phyloP scores from a whole-genome alignment of 2,329 filamentous ascomycete genomes.

The Metarhizium anisopliae region DNA sequence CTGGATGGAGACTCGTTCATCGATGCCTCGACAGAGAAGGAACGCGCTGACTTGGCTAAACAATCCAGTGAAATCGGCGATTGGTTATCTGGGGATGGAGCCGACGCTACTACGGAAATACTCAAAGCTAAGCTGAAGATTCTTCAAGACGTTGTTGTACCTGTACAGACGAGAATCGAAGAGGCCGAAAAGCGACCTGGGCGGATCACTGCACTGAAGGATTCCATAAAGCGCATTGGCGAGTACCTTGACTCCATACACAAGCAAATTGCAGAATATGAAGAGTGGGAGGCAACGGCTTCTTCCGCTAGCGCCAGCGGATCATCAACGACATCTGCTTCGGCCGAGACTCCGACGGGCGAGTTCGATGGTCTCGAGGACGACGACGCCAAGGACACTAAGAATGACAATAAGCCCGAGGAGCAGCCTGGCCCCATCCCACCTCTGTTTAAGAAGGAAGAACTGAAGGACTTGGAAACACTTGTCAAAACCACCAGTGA shows the following conservation, averaged over 20 bases:
- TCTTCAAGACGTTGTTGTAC: conserved; percentile 68
- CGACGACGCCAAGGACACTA: conserved; percentile 37
- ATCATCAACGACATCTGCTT: conserved; percentile 36
- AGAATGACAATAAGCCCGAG: conserved; percentile 35
- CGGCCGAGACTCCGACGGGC: conserved; percentile 38
- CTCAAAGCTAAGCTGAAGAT: conserved; percentile 69
- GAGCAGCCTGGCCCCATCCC: conserved; percentile 44
- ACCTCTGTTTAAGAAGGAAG: conserved; percentile 62
- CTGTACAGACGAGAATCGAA: conserved; percentile 65
- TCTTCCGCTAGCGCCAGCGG: conserved; percentile 26
- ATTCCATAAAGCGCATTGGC: conserved; percentile 61
- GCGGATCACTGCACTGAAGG: conserved; percentile 56
- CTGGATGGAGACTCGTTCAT: conserved; percentile 70
- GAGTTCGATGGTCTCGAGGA: conserved; percentile 74
- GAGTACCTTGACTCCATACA: conserved; percentile 63
- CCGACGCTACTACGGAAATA: conserved; percentile 63
- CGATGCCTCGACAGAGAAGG: conserved; percentile 57
- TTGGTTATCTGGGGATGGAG: conserved; percentile 85
- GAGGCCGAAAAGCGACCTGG: conserved; percentile 66
- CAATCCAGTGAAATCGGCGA: conserved; percentile 65
- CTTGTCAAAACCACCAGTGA: conserved; percentile 51
- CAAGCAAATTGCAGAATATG: conserved; percentile 59
- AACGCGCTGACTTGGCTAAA: conserved; percentile 58
- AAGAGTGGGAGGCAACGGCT: conserved; percentile 48
- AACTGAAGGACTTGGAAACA: conserved; percentile 57